These are phyloP conservation scores for Podospora pseudocomata DNA, from an alignment of 495 filamentous ascomycete genomes.

Conservation along the genomic window DNA sequence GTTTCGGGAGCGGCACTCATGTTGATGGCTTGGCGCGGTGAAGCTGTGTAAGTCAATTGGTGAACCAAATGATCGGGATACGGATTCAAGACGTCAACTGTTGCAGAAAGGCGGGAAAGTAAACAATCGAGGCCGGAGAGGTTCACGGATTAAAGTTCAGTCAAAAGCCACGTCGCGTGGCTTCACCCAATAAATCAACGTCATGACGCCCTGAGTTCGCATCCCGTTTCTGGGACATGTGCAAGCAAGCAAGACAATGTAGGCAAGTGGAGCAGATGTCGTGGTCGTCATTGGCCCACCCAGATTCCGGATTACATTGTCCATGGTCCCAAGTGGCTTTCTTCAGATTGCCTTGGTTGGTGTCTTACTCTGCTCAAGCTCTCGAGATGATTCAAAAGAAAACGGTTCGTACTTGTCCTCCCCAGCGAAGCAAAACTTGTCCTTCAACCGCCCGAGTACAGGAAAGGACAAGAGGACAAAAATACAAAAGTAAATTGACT, in stretches of 20 bases:
- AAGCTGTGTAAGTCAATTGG: neutral
- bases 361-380: neutral
- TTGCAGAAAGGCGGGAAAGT: neutral
- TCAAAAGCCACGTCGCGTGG: neutral
- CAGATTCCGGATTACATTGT: neutral
- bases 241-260: neutral
- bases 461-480: neutral
- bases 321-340: neutral
- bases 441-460: no score
- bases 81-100: neutral
- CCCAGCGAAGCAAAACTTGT: no score
- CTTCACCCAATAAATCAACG: neutral
- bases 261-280: neutral
- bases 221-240: neutral
- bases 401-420: no score
- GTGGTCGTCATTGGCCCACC: neutral
- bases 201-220: neutral
- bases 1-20: neutral
- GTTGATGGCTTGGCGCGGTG: neutral
- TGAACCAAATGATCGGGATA: neutral
- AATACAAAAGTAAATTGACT: slow-evolving; percentile 20
- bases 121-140: neutral
- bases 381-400: neutral
- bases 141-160: neutral
- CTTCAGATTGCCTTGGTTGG: neutral